Conservation (phyloP, 331 rosid genomes). For the Quercus tomentella region DNA sequence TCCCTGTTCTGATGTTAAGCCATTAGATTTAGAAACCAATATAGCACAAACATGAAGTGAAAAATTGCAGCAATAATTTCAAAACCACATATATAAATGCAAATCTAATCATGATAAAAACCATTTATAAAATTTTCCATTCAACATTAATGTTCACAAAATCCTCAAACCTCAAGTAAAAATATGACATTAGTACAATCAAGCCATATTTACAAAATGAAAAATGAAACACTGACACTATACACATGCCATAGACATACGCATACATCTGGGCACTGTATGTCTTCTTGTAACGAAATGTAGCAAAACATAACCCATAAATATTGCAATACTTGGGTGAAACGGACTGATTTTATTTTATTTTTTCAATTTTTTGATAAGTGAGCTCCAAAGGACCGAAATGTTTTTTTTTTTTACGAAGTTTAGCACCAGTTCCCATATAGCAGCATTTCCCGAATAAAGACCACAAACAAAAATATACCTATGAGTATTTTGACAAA, state of each 20-base stretch:
- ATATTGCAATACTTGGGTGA: background rate
- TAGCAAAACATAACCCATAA: background rate
- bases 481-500: constrained; percentile 25
- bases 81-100: no score
- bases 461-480: constrained; percentile 1
- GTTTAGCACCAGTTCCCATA: constrained; percentile 14
- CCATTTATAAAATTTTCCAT: background rate
- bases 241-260: no score
- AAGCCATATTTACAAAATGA: background rate
- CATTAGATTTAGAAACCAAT: background rate
- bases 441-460: constrained; percentile 9
- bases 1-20: background rate
- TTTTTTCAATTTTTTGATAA: no score
- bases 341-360: background rate
- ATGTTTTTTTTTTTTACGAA: background rate
- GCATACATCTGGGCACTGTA: background rate
- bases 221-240: background rate
- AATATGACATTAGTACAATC: background rate
- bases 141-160: background rate
- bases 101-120: background rate
- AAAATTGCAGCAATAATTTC: no score
- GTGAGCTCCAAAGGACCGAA: background rate
- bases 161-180: background rate
- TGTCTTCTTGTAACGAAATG: background rate
- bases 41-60: background rate